phyloP scores from a whole-genome alignment of 805 yeast genomes.

The Naumovozyma castellii region DNA sequence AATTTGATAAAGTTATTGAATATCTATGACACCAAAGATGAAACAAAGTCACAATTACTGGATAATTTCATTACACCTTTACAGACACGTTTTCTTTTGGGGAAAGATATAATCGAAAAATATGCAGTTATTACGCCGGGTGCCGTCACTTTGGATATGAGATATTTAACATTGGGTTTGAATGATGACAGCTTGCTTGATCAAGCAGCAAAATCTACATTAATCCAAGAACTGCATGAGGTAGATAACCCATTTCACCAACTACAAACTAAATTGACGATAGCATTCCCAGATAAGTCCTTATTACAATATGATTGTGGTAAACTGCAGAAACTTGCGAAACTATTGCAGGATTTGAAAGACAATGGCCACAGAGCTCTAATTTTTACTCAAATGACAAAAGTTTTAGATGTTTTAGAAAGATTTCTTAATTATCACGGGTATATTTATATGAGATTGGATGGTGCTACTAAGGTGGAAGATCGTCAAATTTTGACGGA shows the following conservation, averaged over 20 bases:
- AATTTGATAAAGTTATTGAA: constrained; percentile 41
- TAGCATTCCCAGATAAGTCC: constrained; percentile 94
- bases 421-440: constrained; percentile 92
- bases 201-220: constrained; percentile 22
- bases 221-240: constrained; percentile 7
- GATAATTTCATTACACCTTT: constrained; percentile 36
- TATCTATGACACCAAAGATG: neutral
- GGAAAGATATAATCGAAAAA: constrained; percentile 52
- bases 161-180: constrained; percentile 30
- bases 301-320: constrained; percentile 94
- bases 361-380: constrained; percentile 88
- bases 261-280: constrained; percentile 75
- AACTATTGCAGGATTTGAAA: constrained; percentile 62
- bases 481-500: constrained; percentile 93
- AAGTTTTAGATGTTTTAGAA: constrained; percentile 86
- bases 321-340: constrained; percentile 77
- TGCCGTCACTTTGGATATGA: constrained; percentile 68
- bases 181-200: constrained; percentile 19
- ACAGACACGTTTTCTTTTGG: constrained; percentile 30
- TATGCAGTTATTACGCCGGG: constrained; percentile 84
- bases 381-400: constrained; percentile 97
- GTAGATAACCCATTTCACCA: constrained; percentile 57
- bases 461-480: constrained; percentile 95
- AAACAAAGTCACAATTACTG: constrained; percentile 9
- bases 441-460: constrained; percentile 85